phyloP scores from a whole-genome alignment of 2,329 filamentous ascomycete species.

The Incumbomyces delicatus region DNA sequence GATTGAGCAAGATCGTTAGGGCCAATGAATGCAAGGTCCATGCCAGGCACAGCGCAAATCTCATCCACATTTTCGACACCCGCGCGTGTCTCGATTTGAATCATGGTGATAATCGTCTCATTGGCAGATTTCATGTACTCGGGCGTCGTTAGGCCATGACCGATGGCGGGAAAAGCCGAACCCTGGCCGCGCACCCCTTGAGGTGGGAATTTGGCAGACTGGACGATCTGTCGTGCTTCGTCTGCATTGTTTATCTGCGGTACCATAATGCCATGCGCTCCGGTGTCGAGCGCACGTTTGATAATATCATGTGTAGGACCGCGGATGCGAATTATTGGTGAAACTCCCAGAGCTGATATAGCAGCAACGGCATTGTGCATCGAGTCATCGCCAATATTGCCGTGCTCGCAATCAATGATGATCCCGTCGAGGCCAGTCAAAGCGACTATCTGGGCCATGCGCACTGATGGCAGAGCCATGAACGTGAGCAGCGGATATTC shows the following conservation, averaged over 20 bases:
- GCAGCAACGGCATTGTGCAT: conserved; percentile 25
- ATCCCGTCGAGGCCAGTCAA: conserved; percentile 37
- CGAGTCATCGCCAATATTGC: conserved; percentile 16
- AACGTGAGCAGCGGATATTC: conserved; percentile 41
- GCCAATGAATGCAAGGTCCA: conserved; percentile 34
- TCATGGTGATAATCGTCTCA: conserved; percentile 24
- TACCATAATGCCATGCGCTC: conserved; percentile 30
- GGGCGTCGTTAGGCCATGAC: conserved; percentile 11
- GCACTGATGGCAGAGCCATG: conserved; percentile 38
- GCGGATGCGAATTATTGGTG: conserved; percentile 28
- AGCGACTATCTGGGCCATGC: conserved; percentile 47
- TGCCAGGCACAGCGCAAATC: conserved; percentile 32
- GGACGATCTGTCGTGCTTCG: conserved; percentile 18
- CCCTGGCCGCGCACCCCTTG: conserved; percentile 23
- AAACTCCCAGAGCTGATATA: conserved; percentile 25
- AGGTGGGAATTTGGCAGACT: conserved; percentile 25
- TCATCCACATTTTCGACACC: conserved; percentile 36
- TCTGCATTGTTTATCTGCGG: conserved; percentile 20
- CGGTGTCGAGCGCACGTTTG: conserved; percentile 29
- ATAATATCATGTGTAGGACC: conserved; percentile 21
- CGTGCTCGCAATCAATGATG: conserved; percentile 21
- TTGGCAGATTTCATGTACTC: conserved; percentile 30
- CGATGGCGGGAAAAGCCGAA: background rate
- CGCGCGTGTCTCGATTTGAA: conserved; percentile 34
- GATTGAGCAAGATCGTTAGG: conserved; percentile 36